Percentiles rank a stretch among this genome's conserved stretches.
phyloP scores from a whole-genome alignment of 805 yeast species.

The Ascoidea tarda region DNA sequence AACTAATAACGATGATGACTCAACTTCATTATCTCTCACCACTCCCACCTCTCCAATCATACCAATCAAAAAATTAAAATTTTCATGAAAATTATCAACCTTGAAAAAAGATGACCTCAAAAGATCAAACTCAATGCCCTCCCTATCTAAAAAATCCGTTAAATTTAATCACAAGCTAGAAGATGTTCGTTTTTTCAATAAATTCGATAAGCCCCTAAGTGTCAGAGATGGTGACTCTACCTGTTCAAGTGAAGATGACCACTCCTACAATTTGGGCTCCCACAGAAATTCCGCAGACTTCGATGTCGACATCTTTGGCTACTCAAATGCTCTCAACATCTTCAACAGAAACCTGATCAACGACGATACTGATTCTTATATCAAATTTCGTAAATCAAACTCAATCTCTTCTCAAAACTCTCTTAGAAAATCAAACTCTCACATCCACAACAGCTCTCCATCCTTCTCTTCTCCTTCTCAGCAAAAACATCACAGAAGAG shows the following conservation, averaged over 20 bases:
- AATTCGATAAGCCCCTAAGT: constrained; percentile 9
- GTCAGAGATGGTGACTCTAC: constrained; percentile 5
- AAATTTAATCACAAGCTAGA: constrained; percentile 9
- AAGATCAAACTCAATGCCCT: constrained; percentile 8
- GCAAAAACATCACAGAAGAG: background rate
- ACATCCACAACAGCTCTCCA: background rate
- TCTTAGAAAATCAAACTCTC: no score
- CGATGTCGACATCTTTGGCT: background rate
- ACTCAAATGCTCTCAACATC: background rate
- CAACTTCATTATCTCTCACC: background rate
- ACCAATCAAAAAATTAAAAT: constrained; percentile 3
- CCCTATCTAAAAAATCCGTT: constrained; percentile 7
- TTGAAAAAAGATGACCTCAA: background rate
- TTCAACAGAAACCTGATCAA: background rate
- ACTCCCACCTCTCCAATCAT: background rate
- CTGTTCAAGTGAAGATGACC: constrained; percentile 5
- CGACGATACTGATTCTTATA: background rate
- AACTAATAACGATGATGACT: background rate
- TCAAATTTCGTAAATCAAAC: no score
- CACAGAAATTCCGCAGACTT: no score
- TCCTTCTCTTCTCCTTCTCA: background rate
- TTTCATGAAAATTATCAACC: constrained; percentile 4
- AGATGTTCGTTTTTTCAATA: constrained; percentile 9
- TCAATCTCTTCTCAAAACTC: no score
- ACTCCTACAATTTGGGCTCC: no score